Evolutionary conservation across 2,329 filamentous ascomycete genomes (phyloP).

Genomic region (Nigrospora osmanthi): DNA sequence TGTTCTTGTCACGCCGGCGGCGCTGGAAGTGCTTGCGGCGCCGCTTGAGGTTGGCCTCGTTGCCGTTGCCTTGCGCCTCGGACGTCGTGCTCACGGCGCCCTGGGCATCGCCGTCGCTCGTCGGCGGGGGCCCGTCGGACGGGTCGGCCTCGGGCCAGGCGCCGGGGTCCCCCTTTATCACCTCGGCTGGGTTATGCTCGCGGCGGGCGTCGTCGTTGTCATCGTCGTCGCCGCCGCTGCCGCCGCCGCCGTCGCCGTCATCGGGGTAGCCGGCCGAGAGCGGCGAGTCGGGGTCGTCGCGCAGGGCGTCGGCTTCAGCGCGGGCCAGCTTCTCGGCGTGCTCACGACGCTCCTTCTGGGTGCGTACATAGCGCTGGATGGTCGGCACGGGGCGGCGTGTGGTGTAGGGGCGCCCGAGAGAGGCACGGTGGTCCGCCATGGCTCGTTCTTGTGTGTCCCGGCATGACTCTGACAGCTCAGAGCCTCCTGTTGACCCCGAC

Average conservation of each 20-base stretch:
- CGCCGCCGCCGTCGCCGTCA: background rate
- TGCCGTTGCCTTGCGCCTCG: background rate
- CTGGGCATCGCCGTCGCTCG: background rate
- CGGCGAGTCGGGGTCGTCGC: too few species aligned
- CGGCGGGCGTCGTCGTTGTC: background rate
- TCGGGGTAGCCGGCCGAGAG: background rate
- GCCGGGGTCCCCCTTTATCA: background rate
- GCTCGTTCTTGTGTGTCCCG: too few species aligned
- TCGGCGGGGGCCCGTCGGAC: background rate
- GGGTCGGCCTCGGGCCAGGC: background rate
- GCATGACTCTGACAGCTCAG: too few species aligned
- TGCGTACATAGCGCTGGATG: background rate
- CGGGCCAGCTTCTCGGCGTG: background rate
- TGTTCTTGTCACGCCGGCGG: background rate
- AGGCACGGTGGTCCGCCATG: too few species aligned
- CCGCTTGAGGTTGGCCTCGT: background rate
- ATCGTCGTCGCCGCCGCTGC: background rate
- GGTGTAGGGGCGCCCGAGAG: background rate
- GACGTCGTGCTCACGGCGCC: background rate
- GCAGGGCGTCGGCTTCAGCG: background rate
- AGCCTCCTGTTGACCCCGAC: too few species aligned
- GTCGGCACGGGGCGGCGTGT: background rate
- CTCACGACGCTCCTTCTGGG: background rate
- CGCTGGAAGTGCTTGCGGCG: background rate
- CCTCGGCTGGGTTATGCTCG: background rate